Evolutionary conservation across 108 stramenopile species (phyloP), one percentile per base, ranked within the genome.

Genomic region (Cyclotella sp.): DNA sequence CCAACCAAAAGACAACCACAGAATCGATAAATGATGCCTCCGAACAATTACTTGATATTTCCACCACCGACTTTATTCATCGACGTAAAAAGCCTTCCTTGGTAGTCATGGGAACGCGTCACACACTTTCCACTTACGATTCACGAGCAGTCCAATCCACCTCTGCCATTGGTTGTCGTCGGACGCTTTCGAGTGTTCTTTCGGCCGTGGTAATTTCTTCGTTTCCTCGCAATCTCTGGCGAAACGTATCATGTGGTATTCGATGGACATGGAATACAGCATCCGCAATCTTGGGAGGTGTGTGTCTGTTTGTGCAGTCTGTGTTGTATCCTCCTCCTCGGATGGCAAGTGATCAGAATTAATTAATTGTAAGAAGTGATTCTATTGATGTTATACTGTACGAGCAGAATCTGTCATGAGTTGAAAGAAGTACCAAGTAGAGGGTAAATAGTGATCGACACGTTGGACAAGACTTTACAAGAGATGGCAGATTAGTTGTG

Each of bases 81-180:
- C 57, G 51, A 19, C 68, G 81, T 3, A 81, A 81, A 60, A 81
- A 81, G 13, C 81, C 81, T 9, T 81, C 81, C 18, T 63, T 81
- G 63, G 63, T 75, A 41, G 71, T 81, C 13, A 81, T 75, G 70
- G 81, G 81, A 53, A 43, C 71, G 51, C 68, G 81, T 28, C n/a
- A 68, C 46, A 29, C 46, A 40, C 34, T 34, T 6, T 34, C 34
- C 34, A 5, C 34, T 2, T 5, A 34, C 6, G 34, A 34, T 34
- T 34, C 34, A 34, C 34, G 6, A 34, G 34, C 6, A 6, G 6
- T 34, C 34, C 29, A 61, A 13, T 61, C 60, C 11, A 14, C 2
- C 3, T 12, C 55, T 24, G 8, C 1, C 24, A 57, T 24, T 26
- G 19, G 12, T 12, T 19, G 12, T 57, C 3, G 22, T 1, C 6